Evolutionary conservation across 164 flowering plant species (phyloP).

Genomic region (Umbilicus rupestris): DNA sequence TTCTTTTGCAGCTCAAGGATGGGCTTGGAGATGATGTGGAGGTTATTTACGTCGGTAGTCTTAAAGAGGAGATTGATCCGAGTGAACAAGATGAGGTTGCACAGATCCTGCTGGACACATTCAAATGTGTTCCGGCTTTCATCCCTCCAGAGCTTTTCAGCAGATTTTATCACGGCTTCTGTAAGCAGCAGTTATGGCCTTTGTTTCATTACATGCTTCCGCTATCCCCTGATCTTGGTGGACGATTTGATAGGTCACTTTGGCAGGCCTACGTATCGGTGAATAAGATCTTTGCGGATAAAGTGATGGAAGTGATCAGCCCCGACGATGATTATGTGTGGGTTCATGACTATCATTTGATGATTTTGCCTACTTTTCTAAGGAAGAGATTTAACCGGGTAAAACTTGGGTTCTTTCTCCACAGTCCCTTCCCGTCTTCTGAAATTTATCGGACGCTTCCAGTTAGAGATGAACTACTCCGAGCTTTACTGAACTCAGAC

Average conservation of each 20-base stretch:
- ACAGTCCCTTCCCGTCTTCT: conserved; percentile 42
- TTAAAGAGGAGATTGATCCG: conserved; percentile 27
- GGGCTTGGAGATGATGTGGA: conserved; percentile 41
- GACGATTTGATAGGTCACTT: conserved; percentile 34
- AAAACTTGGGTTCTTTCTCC: conserved; percentile 38
- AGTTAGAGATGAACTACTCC: conserved; percentile 36
- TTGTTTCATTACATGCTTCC: conserved; percentile 48
- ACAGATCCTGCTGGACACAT: conserved; percentile 29
- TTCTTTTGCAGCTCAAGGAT: conserved; percentile 37
- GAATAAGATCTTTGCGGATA: conserved; percentile 44
- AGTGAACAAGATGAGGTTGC: conserved; percentile 40
- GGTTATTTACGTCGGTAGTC: conserved; percentile 36
- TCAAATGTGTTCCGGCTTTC: conserved; percentile 42
- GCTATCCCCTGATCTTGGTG: conserved; percentile 40
- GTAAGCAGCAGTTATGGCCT: conserved; percentile 43
- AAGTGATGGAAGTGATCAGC: conserved; percentile 41
- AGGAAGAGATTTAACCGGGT: conserved; percentile 41
- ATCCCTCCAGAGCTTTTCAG: conserved; percentile 34
- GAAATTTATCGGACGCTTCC: conserved; percentile 40
- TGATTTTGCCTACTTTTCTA: conserved; percentile 41
- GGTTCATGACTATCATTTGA: conserved; percentile 47
- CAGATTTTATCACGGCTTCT: conserved; percentile 40
- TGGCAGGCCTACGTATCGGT: conserved; percentile 48
- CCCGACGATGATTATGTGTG: conserved; percentile 45
- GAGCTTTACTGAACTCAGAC: conserved; percentile 37